Percentiles rank a stretch among this genome's conserved stretches.
Evolutionary conservation across 352 stramenopile genomes (phyloP).

Genomic region (Phytophthora megakarya): DNA sequence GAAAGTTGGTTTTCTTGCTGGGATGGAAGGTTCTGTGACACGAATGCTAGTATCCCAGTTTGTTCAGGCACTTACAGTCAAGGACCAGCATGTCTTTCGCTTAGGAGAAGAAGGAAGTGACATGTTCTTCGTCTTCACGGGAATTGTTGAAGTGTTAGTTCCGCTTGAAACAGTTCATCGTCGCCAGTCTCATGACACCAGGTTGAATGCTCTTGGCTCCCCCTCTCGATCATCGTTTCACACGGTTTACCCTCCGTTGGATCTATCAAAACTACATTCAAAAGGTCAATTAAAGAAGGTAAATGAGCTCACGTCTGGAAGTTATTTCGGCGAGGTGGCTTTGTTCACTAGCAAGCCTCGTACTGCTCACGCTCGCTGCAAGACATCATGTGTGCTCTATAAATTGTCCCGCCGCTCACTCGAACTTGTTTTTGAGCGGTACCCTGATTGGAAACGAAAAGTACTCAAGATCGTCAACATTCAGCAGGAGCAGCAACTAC

Average conservation of each 20-base stretch:
- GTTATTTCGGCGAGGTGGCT: constrained; percentile 65
- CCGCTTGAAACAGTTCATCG: constrained; percentile 36
- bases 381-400: constrained; percentile 67
- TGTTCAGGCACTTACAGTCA: constrained; percentile 49
- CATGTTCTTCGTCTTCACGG: constrained; percentile 70
- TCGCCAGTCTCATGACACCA: constrained; percentile 40
- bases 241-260: constrained; percentile 22
- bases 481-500: constrained; percentile 53
- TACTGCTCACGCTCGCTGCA: constrained; percentile 47
- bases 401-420: constrained; percentile 50
- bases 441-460: constrained; percentile 69
- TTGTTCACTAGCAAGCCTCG: constrained; percentile 58
- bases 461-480: constrained; percentile 63
- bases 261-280: constrained; percentile 32
- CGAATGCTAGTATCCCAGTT: constrained; percentile 63
- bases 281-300: constrained; percentile 55
- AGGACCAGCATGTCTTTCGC: constrained; percentile 52
- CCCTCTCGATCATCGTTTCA: constrained; percentile 24
- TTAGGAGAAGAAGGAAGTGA: constrained; percentile 55
- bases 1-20: constrained; percentile 58
- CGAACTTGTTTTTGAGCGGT: constrained; percentile 64
- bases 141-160: constrained; percentile 56
- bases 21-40: constrained; percentile 55
- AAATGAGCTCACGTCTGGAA: constrained; percentile 54
- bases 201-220: constrained; percentile 10